Base-by-base conservation (phyloP, 768 basidiomycete species). In the Amanita jacksonii region DNA sequence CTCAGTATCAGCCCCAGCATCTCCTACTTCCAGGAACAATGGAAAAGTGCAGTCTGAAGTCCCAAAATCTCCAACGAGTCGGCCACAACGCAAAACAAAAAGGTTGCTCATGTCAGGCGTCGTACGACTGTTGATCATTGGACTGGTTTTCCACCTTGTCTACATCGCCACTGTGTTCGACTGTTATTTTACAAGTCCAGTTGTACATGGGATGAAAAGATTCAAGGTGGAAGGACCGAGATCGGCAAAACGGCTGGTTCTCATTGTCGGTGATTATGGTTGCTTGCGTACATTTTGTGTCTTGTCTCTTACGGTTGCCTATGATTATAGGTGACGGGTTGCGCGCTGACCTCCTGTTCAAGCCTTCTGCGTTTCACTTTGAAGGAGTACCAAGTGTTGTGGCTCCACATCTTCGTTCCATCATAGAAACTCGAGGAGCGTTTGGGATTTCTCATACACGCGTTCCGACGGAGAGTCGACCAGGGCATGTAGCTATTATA, bases 401-500 rank as follows among this genome's bases (percentile, higher is more conserved):
- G 13, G 89, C 89, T 3, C 89, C 88, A 0, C 68, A 86, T 60
- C 57, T 92, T 18, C 74, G 83, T 38, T 74, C 76, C 9, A 79
- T 90, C 41, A 69, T 70, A 7, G 73, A 81, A 49, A 62, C 61
- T 5, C 66, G 81, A 42, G 88, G 89, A 12, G 82, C 81, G 4
- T 90, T 81, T 60, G 89, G 89, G 5, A 70, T 92, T 16, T 87
- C 83, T 4, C 88, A 91, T 59, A 91, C 88, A 1, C 72, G 77
- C 22, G 88, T 91, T 3, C 89, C 89, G 16, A 92, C 89, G 4
- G 89, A 92, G 54, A 87, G 83, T 57, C 65, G 89, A 18, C 88
- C 89, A 1, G 89, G 89, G 7, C 89, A 91, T 57, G 87, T 92
- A 19, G 88, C 89, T 16, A 74, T 92, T 42, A 89, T 91, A 49